phyloP scores from a whole-genome alignment of 225 moss, liverwort and hornwort genomes.

The Anthoceros angustus region DNA sequence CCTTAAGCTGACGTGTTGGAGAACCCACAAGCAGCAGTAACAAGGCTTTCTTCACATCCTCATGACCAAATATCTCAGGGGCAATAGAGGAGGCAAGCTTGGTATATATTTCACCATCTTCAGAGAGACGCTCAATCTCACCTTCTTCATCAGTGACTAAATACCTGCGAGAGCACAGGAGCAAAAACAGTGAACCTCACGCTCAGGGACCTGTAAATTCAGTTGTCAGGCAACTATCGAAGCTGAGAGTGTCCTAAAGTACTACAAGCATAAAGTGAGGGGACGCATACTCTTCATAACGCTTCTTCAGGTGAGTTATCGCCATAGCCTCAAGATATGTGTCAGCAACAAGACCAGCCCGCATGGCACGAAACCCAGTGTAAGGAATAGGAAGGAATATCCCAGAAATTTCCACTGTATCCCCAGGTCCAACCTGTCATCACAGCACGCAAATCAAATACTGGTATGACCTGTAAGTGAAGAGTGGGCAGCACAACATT shows the following conservation, averaged over 20 bases:
- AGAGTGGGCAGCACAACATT: too few species aligned
- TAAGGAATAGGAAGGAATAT: slow-evolving; percentile 94
- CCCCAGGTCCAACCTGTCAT: slow-evolving; percentile 68
- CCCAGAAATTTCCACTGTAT: slow-evolving; percentile 84
- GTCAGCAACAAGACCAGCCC: slow-evolving; percentile 90
- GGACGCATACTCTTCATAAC: slow-evolving; percentile 93
- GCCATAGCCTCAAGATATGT: slow-evolving; percentile 95
- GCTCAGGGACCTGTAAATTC: neutral
- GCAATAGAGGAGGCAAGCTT: slow-evolving; percentile 85
- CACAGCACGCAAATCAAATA: too few species aligned
- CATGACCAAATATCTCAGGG: slow-evolving; percentile 95
- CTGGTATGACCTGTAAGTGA: too few species aligned
- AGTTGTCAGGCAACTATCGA: too few species aligned
- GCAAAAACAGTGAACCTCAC: neutral
- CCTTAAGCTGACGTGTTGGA: slow-evolving; percentile 73
- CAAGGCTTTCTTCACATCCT: slow-evolving; percentile 93
- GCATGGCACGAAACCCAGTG: slow-evolving; percentile 86
- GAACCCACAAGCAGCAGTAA: slow-evolving; percentile 80
- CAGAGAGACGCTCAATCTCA: slow-evolving; percentile 49
- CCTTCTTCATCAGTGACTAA: slow-evolving; percentile 63
- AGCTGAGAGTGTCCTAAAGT: neutral
- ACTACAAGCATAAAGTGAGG: too few species aligned
- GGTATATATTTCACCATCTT: slow-evolving; percentile 74
- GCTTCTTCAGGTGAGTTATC: slow-evolving; percentile 71
- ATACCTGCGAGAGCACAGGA: slow-evolving; percentile 25